Evolutionary conservation across 2,329 filamentous ascomycete species (phyloP), one percentile per base, ranked within the genome.

Genomic region (Diaporthe nobilis): DNA sequence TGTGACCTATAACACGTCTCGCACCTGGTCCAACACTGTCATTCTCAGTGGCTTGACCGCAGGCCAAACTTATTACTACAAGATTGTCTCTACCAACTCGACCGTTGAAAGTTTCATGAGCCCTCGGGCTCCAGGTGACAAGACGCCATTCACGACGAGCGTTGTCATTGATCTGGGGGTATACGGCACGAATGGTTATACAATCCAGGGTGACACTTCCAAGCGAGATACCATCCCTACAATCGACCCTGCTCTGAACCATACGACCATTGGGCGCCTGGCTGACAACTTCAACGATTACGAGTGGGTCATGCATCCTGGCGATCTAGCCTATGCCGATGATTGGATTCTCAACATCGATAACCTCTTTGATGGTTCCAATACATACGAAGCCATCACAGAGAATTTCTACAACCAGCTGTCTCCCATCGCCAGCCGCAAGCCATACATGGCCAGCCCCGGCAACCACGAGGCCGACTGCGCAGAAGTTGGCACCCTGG

Each of bases 381-480:
- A 89, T 51, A 89, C 88, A n/a, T 91, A 88, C 80, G 85, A 90
- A 76, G 86, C 88, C 28, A 91, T 91, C 77, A 81, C 90, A 0
- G 88, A 91, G 79, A 84, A 87, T 71, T 91, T 92, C 80, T 92
- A 90, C 82, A 82, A 85, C 71, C 88, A 91, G 78, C 85, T 91
- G 0, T 86, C 87, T 0, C 88, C 90, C 5, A 87, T 92, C 68
- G 80, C 90, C 1, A 85, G 83, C 25, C 86, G 87, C 63, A 91
- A 91, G 81, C 83, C 86, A 0, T 92, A 92, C 84, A 90, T 90
- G 88, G 86, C 85, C 9, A 85, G 85, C 25, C 89, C 89, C 0
- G 90, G 90, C 0, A 92, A 92, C 81, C 90, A 92, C 80, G 90
- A 92, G 80, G 89, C 90, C 0, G 82, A 84, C 58, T 91, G 90